Conservation (phyloP, 2,329 filamentous ascomycete genomes). For the Salinomyces thailandicus region DNA sequence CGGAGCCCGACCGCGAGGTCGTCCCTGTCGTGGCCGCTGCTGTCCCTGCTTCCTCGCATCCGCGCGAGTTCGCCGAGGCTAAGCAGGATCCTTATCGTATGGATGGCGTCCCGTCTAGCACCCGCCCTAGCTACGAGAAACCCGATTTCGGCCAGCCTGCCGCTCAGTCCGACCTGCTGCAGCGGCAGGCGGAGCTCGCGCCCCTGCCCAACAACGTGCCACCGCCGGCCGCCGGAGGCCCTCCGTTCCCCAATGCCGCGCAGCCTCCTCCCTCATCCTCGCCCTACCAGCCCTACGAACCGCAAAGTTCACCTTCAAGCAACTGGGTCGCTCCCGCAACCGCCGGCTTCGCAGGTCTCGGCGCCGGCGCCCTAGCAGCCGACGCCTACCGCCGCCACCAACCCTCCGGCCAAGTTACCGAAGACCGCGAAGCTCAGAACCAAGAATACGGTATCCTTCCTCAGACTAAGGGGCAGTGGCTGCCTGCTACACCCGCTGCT, state of each 20-base stretch:
- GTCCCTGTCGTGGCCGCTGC: constrained; percentile 38
- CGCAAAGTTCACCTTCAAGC: constrained; percentile 31
- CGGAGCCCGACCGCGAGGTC: constrained; percentile 49
- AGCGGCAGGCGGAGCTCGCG: constrained; percentile 1
- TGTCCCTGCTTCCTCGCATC: constrained; percentile 25
- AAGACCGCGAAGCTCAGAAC: neutral
- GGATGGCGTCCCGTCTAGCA: constrained; percentile 15
- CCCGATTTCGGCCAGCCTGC: neutral
- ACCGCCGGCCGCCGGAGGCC: constrained; percentile 11
- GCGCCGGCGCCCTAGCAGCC: constrained; percentile 26
- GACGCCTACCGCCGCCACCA: constrained; percentile 17
- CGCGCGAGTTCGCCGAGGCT: constrained; percentile 15
- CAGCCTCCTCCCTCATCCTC: constrained; percentile 16
- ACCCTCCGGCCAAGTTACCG: constrained; percentile 7
- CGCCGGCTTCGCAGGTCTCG: constrained; percentile 30
- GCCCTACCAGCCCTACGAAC: constrained; percentile 9
- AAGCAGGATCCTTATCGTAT: constrained; percentile 21
- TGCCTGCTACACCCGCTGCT: neutral
- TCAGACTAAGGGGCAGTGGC: neutral
- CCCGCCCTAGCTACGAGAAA: constrained; percentile 1
- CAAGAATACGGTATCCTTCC: neutral
- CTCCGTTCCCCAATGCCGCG: constrained; percentile 10
- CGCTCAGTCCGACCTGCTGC: constrained; percentile 2
- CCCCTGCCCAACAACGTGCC: neutral
- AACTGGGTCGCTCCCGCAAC: constrained; percentile 46